Conservation (phyloP, 2,329 filamentous ascomycete species). For the Fusarium multiceps region DNA sequence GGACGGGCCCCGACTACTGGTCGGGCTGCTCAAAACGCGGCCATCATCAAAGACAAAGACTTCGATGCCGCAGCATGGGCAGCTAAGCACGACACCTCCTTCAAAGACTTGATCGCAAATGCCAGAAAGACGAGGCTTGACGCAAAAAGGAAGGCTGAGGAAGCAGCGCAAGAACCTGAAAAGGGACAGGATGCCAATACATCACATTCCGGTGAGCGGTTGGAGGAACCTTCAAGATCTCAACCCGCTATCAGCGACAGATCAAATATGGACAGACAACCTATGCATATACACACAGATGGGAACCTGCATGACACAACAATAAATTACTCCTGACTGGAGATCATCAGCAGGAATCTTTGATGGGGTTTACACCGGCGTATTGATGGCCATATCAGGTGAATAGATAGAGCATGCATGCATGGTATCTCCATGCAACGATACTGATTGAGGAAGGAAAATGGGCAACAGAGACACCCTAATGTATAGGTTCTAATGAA, state of each 20-base stretch:
- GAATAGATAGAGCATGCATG: conserved; percentile 20
- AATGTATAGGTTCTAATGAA: conserved; percentile 36
- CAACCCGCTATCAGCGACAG: not conserved
- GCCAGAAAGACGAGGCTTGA: conserved; percentile 70
- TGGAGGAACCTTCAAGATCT: not conserved
- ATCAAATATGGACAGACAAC: not conserved
- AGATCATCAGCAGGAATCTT: not conserved
- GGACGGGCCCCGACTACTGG: conserved; percentile 61
- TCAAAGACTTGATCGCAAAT: conserved; percentile 81
- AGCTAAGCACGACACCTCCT: conserved; percentile 76
- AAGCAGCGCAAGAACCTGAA: conserved; percentile 21
- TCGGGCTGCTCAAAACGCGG: conserved; percentile 52
- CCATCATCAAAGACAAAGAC: conserved; percentile 81
- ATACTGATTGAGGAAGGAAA: conserved; percentile 2
- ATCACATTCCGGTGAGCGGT: not conserved
- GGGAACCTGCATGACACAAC: not conserved
- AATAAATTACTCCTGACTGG: not conserved
- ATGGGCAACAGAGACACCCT: conserved; percentile 6
- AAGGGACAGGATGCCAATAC: not conserved
- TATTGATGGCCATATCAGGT: not conserved
- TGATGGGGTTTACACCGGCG: not conserved
- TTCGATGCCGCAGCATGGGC: conserved; percentile 86
- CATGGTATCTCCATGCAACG: conserved; percentile 12
- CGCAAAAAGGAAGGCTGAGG: conserved; percentile 48
- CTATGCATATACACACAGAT: not conserved